These are phyloP conservation scores for Ceratobasidium theobromae DNA, from an alignment of 1,284 basidiomycete species.

Conservation along the genomic window DNA sequence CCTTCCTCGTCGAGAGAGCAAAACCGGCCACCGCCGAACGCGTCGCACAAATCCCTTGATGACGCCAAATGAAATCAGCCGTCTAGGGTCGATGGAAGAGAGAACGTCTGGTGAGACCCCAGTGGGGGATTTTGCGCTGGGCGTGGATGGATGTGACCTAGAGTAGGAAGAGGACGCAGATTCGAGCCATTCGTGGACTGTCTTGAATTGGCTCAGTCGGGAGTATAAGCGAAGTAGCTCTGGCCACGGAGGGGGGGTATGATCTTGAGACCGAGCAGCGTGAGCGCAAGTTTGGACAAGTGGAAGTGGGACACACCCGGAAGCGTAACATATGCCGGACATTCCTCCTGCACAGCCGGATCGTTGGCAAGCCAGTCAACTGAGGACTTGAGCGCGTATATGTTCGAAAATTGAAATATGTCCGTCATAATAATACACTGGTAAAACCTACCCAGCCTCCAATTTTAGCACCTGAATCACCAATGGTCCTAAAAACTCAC, in stretches of 20 bases:
- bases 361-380: slow-evolving; percentile 85
- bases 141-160: slow-evolving; percentile 44
- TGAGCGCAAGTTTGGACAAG: background rate
- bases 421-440: slow-evolving; percentile 96
- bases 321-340: slow-evolving; percentile 84
- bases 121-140: background rate
- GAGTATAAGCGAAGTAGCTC: slow-evolving; percentile 84
- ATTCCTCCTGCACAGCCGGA: slow-evolving; percentile 80
- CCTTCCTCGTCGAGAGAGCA: slow-evolving; percentile 45
- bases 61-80: slow-evolving; percentile 98
- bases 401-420: slow-evolving; percentile 97
- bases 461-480: background rate
- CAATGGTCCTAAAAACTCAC: slow-evolving; percentile 52
- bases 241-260: slow-evolving; percentile 72
- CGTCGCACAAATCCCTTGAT: slow-evolving; percentile 96
- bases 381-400: slow-evolving; percentile 86
- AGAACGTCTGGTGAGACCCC: background rate
- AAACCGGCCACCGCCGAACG: slow-evolving; percentile 89
- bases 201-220: slow-evolving; percentile 79
- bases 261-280: slow-evolving; percentile 41
- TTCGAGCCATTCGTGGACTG: slow-evolving; percentile 89
- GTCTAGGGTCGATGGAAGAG: slow-evolving; percentile 72
- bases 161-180: slow-evolving; percentile 66
- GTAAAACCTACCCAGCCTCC: slow-evolving; percentile 66
- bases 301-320: slow-evolving; percentile 51